Evolutionary conservation across 495 filamentous ascomycete genomes (phyloP).

Genomic region (Neurospora sp.): DNA sequence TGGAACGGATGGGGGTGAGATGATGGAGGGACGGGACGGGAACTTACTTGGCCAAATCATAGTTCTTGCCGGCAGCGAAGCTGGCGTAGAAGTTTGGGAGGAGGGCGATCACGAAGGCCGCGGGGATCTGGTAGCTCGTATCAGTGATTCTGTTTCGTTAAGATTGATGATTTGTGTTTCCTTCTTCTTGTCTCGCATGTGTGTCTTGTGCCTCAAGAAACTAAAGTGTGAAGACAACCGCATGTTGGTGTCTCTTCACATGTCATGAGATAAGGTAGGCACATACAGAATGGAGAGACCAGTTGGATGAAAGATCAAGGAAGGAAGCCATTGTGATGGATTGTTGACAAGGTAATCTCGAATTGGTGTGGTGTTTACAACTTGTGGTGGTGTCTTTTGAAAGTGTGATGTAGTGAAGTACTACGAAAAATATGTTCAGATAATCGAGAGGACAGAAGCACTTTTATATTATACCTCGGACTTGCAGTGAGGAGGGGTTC

Average conservation of each 20-base stretch:
- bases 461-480: neutral
- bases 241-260: neutral
- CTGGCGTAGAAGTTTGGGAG: constrained; percentile 27
- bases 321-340: constrained; percentile 28
- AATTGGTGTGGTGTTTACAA: neutral
- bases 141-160: neutral
- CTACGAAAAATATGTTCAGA: neutral
- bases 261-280: neutral
- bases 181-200: neutral
- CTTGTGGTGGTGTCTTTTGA: neutral
- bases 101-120: constrained; percentile 30
- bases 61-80: constrained; percentile 28
- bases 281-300: constrained; percentile 38
- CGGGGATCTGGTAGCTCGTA: constrained; percentile 30
- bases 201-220: neutral
- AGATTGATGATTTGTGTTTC: neutral
- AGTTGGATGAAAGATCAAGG: constrained; percentile 30
- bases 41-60: constrained; percentile 24
- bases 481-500: neutral
- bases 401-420: neutral
- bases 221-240: neutral
- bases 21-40: neutral
- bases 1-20: neutral
- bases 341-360: neutral
- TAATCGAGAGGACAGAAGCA: neutral